Base-by-base conservation (phyloP, 1,284 basidiomycete genomes). In the Ustilago lituana region DNA sequence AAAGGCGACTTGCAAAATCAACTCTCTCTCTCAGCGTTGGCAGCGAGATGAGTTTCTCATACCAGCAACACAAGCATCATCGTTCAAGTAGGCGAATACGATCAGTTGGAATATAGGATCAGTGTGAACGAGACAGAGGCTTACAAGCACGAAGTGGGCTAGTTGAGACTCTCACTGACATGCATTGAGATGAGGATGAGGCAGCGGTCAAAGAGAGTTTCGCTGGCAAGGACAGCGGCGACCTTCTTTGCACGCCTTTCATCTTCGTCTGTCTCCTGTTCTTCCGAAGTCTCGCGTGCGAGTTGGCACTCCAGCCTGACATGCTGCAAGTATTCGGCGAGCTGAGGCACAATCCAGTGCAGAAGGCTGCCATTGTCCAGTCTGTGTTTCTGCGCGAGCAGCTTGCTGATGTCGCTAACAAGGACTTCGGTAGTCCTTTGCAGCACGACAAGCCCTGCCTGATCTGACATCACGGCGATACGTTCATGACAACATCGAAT, bases 191-290 rank as follows among this genome's bases (percentile, higher is more conserved):
- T 44, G 11, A 60, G 45, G 15, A 39, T 43, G 11, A 60, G 19
- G 15, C 59, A 62, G 5, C 59, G 38, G 17, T 55, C 52, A n/a
- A 55, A 55, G 2, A 55, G 47, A 7, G 43, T 49, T 23, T 61
- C 45, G 22, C 44, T 27, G 14, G 11, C 32, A 15, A 55, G 23
- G 4, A 50, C 15, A 5, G 59, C 46, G 1, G 41, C 40, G 1
- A 20, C 37, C 23, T 41, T 40, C 4, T 32, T 44, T 3, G 35
- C 52, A 4, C 14, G 4, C 20, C 27, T 9, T 11, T 40, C 49
- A 14, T 40, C 24, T 31, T 9, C 27, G 4, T 48, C 23, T 3
- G 26, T 12, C 19, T 15, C 35, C 17, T 48, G 15, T 15, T 29
- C 37, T 39, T 23, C 24, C 8, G 29, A 17, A 8, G 12, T 26